These are phyloP conservation scores for Singerocomus rubriflavus DNA, from an alignment of 1,284 basidiomycete species.

Conservation along the genomic window DNA sequence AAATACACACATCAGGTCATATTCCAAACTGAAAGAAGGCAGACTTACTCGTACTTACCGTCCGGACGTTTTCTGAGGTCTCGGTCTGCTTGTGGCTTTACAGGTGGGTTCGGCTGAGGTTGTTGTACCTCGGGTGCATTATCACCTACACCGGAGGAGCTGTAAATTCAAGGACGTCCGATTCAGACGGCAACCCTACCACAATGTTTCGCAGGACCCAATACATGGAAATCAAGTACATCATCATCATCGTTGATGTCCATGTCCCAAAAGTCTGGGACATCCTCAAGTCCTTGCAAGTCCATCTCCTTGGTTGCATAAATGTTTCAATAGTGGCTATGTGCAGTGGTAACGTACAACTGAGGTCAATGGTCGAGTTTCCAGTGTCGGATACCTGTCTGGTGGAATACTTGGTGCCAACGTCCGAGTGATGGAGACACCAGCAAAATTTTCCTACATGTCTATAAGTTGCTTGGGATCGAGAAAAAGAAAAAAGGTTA, in stretches of 20 bases:
- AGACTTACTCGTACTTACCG: conserved; percentile 52
- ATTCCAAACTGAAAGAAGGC: background rate
- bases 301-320: conserved; percentile 51
- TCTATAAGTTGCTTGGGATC: conserved; percentile 7
- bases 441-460: conserved; percentile 67
- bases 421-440: conserved; percentile 47
- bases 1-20: background rate
- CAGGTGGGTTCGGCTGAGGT: background rate
- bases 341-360: conserved; percentile 38
- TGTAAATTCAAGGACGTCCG: background rate
- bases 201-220: conserved; percentile 6
- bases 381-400: conserved; percentile 56
- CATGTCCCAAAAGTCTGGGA: conserved; percentile 65
- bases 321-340: conserved; percentile 1
- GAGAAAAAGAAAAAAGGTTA: background rate
- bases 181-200: conserved; percentile 5
- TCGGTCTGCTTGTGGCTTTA: conserved; percentile 6
- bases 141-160: conserved; percentile 3
- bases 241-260: conserved; percentile 35
- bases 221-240: background rate
- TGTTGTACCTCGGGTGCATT: background rate
- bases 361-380: conserved; percentile 66
- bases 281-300: conserved; percentile 60
- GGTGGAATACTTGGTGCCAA: conserved; percentile 58
- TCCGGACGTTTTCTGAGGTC: conserved; percentile 38